phyloP scores from a whole-genome alignment of 441 rosid genomes.

The Codiaeum variegatum region DNA sequence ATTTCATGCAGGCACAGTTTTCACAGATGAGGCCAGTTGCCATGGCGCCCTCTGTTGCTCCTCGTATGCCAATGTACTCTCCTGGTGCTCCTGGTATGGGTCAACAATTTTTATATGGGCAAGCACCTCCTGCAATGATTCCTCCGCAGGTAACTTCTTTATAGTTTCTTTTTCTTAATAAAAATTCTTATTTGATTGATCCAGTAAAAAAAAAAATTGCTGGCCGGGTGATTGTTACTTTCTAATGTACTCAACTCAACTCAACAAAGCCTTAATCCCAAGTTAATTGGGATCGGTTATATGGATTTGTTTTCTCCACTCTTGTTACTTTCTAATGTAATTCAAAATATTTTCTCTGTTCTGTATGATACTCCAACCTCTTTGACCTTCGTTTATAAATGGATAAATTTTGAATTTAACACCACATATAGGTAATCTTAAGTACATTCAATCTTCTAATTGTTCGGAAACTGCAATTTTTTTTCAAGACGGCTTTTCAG shows the following conservation, averaged over 20 bases:
- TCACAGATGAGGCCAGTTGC: slow-evolving; percentile 69
- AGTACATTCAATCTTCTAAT: not conserved
- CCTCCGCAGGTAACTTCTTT: slow-evolving; percentile 47
- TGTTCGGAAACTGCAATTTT: not conserved
- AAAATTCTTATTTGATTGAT: not conserved
- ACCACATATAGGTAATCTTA: not conserved
- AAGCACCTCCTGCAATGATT: slow-evolving; percentile 64
- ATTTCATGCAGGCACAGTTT: slow-evolving; percentile 58
- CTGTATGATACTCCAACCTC: not conserved
- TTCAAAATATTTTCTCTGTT: not conserved
- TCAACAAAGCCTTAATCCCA: too few species aligned
- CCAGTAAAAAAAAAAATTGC: not conserved
- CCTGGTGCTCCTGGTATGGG: slow-evolving; percentile 71
- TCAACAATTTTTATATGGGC: slow-evolving; percentile 75
- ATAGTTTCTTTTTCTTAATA: not conserved
- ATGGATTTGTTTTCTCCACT: too few species aligned
- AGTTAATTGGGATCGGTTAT: too few species aligned
- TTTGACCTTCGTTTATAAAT: not conserved
- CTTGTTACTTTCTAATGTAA: too few species aligned
- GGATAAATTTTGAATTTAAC: not conserved
- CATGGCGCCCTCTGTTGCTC: slow-evolving; percentile 56
- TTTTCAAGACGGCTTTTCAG: not conserved
- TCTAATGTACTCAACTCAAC: too few species aligned
- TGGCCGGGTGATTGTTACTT: not conserved
- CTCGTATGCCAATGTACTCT: slow-evolving; percentile 71